phyloP scores from a whole-genome alignment of 495 filamentous ascomycete genomes.

The Eremomyces bilateralis region DNA sequence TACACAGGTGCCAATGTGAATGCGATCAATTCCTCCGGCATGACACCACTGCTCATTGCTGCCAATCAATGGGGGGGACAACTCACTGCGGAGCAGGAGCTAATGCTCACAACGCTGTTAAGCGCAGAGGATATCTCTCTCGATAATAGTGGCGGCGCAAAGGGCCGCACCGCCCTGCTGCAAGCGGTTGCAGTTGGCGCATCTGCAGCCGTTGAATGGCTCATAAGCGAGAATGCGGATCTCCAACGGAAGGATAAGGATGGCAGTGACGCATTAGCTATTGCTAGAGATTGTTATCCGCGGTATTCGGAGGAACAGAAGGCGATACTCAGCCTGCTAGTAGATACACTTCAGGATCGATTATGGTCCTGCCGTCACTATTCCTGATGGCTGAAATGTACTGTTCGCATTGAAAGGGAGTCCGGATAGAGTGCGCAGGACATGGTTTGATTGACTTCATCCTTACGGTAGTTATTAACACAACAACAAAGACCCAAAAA shows the following conservation, averaged over 20 bases:
- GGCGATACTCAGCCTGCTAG: too few species aligned
- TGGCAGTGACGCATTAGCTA: too few species aligned
- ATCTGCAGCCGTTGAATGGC: neutral
- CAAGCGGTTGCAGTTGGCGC: neutral
- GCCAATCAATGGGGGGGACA: neutral
- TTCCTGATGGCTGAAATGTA: too few species aligned
- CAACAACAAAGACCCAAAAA: too few species aligned
- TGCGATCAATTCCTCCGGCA: slow-evolving; percentile 2
- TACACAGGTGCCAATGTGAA: slow-evolving; percentile 5
- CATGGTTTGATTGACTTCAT: too few species aligned
- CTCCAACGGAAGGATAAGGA: neutral
- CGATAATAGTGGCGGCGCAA: neutral
- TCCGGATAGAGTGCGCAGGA: too few species aligned
- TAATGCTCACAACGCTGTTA: neutral
- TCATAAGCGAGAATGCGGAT: neutral
- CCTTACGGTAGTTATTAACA: too few species aligned
- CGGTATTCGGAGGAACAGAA: too few species aligned
- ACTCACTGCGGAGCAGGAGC: neutral
- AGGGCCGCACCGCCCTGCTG: neutral
- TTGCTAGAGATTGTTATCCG: too few species aligned
- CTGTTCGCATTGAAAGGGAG: too few species aligned
- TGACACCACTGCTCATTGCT: neutral
- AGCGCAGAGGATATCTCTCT: neutral
- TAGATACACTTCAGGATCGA: too few species aligned
- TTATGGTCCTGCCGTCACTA: too few species aligned